Evolutionary conservation across 208 protist genomes (phyloP).

Genomic region (Leishmania lainsoni): DNA sequence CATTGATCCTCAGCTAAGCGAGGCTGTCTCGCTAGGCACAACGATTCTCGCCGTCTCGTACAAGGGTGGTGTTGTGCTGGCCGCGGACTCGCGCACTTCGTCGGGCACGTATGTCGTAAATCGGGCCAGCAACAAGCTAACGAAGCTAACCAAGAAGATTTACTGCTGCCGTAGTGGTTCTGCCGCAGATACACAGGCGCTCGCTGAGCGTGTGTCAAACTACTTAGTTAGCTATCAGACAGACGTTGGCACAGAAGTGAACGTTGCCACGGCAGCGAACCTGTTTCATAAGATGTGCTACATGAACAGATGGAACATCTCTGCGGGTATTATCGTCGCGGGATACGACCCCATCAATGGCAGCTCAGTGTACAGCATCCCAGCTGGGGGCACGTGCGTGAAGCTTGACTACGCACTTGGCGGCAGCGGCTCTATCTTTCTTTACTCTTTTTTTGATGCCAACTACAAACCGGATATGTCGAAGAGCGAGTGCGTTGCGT

Average conservation of each 20-base stretch:
- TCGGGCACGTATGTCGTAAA: conserved; percentile 98
- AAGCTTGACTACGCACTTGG: conserved; percentile 96
- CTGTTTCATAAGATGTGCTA: conserved; percentile 97
- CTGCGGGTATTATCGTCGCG: conserved; percentile 97
- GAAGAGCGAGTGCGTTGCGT: conserved; percentile 95
- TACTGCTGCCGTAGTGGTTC: conserved; percentile 98
- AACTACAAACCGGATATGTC: conserved; percentile 97
- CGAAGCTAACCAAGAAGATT: conserved; percentile 95
- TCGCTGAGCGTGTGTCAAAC: conserved; percentile 93
- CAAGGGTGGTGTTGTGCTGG: conserved; percentile 96
- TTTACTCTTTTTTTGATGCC: conserved; percentile 98
- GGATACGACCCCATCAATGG: conserved; percentile 97
- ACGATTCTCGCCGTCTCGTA: conserved; percentile 98
- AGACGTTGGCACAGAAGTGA: conserved; percentile 88
- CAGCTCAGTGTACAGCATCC: conserved; percentile 97
- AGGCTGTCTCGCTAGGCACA: conserved; percentile 93
- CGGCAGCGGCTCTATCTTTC: conserved; percentile 97
- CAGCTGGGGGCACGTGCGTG: conserved; percentile 93
- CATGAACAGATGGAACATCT: conserved; percentile 96
- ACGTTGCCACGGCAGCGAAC: conserved; percentile 95
- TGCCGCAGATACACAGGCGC: conserved; percentile 98
- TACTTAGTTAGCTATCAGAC: conserved; percentile 93
- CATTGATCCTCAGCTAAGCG: conserved; percentile 82
- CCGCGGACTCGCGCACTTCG: conserved; percentile 97
- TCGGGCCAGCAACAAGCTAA: conserved; percentile 98